These are phyloP conservation scores for Penicillium egyptiacum DNA, from an alignment of 495 filamentous ascomycete genomes.

Conservation along the genomic window DNA sequence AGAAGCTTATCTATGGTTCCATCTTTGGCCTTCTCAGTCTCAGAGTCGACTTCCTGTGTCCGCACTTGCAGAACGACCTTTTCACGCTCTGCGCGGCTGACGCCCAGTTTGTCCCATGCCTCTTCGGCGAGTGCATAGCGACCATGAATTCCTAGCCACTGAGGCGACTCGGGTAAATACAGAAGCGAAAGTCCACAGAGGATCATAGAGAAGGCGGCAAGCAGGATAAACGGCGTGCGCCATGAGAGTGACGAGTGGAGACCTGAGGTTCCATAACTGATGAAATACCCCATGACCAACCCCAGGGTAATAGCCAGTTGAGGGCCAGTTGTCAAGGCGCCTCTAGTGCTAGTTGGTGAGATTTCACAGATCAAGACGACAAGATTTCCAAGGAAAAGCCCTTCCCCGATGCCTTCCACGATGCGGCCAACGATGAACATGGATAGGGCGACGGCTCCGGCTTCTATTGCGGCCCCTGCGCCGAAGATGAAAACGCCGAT, in stretches of 20 bases:
- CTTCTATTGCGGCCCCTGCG: slow-evolving; percentile 55
- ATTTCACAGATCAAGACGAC: slow-evolving; percentile 63
- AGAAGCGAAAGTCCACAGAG: slow-evolving; percentile 39
- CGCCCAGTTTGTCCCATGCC: slow-evolving; percentile 47
- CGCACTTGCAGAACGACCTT: slow-evolving; percentile 33
- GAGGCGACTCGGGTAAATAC: slow-evolving; percentile 48
- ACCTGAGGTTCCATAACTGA: slow-evolving; percentile 57
- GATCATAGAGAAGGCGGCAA: slow-evolving; percentile 41
- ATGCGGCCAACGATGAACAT: slow-evolving; percentile 57
- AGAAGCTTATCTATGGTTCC: slow-evolving; percentile 16
- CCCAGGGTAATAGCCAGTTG: slow-evolving; percentile 56
- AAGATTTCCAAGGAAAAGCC: slow-evolving; percentile 56
- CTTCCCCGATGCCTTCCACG: slow-evolving; percentile 60
- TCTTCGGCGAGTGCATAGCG: slow-evolving; percentile 35
- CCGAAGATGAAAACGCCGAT: slow-evolving; percentile 56
- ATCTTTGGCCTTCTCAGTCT: neutral
- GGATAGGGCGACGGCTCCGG: slow-evolving; percentile 42
- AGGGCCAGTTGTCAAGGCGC: slow-evolving; percentile 54
- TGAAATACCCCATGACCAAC: slow-evolving; percentile 57
- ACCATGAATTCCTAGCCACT: slow-evolving; percentile 49
- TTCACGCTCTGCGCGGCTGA: slow-evolving; percentile 51
- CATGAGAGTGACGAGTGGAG: slow-evolving; percentile 55
- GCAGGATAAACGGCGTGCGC: slow-evolving; percentile 54
- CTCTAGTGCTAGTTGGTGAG: slow-evolving; percentile 52
- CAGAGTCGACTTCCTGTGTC: slow-evolving; percentile 4